phyloP scores from a whole-genome alignment of 768 basidiomycete species.

The Lactarius vividus region DNA sequence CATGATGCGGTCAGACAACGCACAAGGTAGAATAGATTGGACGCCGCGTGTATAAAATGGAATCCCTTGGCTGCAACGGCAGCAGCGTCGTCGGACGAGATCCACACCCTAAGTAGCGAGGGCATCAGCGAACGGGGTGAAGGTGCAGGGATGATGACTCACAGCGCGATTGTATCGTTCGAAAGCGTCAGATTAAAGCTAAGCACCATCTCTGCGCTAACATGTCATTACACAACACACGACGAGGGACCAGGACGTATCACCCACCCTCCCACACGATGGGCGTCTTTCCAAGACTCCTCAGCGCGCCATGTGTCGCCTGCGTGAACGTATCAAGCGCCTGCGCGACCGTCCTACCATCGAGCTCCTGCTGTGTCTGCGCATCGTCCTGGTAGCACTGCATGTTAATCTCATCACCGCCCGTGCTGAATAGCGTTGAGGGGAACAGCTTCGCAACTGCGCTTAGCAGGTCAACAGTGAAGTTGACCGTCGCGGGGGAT shows the following conservation, averaged over 20 bases:
- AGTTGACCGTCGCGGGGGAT: slow-evolving; percentile 55
- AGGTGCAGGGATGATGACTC: not conserved
- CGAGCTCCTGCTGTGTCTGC: slow-evolving; percentile 47
- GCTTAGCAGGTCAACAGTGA: slow-evolving; percentile 52
- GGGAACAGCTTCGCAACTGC: slow-evolving; percentile 52
- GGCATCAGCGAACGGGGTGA: not conserved
- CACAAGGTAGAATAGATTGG: slow-evolving; percentile 75
- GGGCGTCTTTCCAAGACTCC: slow-evolving; percentile 60
- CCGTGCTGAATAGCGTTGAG: slow-evolving; percentile 65
- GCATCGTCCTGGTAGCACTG: slow-evolving; percentile 66
- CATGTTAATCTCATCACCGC: slow-evolving; percentile 78
- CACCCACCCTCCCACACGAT: slow-evolving; percentile 75
- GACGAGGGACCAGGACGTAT: not conserved
- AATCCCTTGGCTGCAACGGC: slow-evolving; percentile 59
- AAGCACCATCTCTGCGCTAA: not conserved
- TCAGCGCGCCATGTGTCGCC: slow-evolving; percentile 56
- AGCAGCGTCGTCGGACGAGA: slow-evolving; percentile 57
- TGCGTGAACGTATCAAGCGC: slow-evolving; percentile 63
- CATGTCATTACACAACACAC: not conserved
- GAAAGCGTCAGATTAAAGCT: slow-evolving; percentile 1
- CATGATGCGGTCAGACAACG: slow-evolving; percentile 15
- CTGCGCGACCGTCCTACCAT: slow-evolving; percentile 54
- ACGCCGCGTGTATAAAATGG: slow-evolving; percentile 63
- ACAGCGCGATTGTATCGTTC: slow-evolving; percentile 18
- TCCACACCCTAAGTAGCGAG: slow-evolving; percentile 56